These are phyloP conservation scores for Globisporangium yorkense DNA, from an alignment of 352 stramenopile species.

Conservation along the genomic window DNA sequence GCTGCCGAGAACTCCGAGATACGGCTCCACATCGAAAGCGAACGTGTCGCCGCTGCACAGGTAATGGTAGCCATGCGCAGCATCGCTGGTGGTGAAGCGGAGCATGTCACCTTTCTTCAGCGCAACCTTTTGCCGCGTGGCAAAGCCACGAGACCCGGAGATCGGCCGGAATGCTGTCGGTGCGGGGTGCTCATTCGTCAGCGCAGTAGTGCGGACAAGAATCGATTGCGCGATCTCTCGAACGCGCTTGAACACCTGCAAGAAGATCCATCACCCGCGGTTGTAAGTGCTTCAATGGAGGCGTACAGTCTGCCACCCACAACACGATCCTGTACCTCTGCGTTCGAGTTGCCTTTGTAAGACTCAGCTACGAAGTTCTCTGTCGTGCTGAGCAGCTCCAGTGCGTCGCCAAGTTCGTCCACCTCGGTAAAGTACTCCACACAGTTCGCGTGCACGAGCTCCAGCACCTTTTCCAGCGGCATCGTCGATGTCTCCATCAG, in stretches of 20 bases:
- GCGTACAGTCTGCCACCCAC: not conserved
- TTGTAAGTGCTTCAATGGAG: too few relatives aligned
- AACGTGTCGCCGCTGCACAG: constrained; percentile 52
- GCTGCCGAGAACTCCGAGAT: constrained; percentile 38
- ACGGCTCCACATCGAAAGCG: constrained; percentile 67
- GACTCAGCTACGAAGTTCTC: constrained; percentile 50
- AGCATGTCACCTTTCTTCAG: constrained; percentile 36
- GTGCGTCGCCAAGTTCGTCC: constrained; percentile 51
- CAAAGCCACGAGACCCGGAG: constrained; percentile 40
- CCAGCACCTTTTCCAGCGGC: constrained; percentile 48
- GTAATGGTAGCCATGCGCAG: constrained; percentile 16
- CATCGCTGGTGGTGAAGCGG: constrained; percentile 10
- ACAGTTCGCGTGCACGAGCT: constrained; percentile 72
- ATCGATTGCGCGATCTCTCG: constrained; percentile 48
- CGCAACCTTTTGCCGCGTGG: constrained; percentile 37
- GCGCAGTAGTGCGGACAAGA: constrained; percentile 51
- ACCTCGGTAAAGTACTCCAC: constrained; percentile 68
- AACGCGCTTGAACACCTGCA: constrained; percentile 49
- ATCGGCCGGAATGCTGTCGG: constrained; percentile 74
- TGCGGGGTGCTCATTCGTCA: constrained; percentile 65
- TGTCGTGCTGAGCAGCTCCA: constrained; percentile 66
- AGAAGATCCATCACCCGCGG: not conserved
- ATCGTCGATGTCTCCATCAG: constrained; percentile 54
- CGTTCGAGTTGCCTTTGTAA: constrained; percentile 40
- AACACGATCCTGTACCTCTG: constrained; percentile 29